A percentile compares a stretch with the other conserved stretches of the same genome.
Evolutionary conservation across 2,329 filamentous ascomycete genomes (phyloP).

Genomic region (Trichoderma oligosporum): DNA sequence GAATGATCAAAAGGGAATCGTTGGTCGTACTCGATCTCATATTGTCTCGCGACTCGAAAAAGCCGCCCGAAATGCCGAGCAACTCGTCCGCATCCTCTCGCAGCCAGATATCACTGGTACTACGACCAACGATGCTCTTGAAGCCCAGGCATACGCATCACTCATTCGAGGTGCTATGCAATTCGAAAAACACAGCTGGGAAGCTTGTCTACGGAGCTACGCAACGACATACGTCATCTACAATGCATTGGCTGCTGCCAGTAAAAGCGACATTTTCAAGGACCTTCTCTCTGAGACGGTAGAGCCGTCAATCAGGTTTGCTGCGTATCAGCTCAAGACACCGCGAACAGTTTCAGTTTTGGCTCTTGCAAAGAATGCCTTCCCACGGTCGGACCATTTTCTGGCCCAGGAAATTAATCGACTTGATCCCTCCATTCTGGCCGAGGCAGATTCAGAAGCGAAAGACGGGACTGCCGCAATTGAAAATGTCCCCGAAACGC

Average conservation of each 20-base stretch:
- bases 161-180: constrained; percentile 71
- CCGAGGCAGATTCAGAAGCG: constrained; percentile 47
- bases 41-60: constrained; percentile 85
- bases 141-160: constrained; percentile 79
- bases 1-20: constrained; percentile 73
- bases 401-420: constrained; percentile 66
- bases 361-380: constrained; percentile 73
- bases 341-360: constrained; percentile 80
- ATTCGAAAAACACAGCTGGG: constrained; percentile 88
- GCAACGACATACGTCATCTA: constrained; percentile 79
- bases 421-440: constrained; percentile 64
- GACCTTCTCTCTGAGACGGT: constrained; percentile 82
- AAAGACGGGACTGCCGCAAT: constrained; percentile 48
- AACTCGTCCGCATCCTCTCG: constrained; percentile 63
- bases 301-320: constrained; percentile 90
- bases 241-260: constrained; percentile 61
- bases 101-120: constrained; percentile 62
- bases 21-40: constrained; percentile 76
- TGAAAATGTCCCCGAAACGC: constrained; percentile 63
- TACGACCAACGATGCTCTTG: constrained; percentile 67
- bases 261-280: constrained; percentile 70
- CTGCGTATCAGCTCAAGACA: constrained; percentile 85
- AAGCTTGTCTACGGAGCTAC: constrained; percentile 70
- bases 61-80: constrained; percentile 65
- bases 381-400: constrained; percentile 60